Percentiles rank a stretch among this genome's conserved stretches.
Conservation (phyloP, 306 rosid species). For the Casuarina glauca region DNA sequence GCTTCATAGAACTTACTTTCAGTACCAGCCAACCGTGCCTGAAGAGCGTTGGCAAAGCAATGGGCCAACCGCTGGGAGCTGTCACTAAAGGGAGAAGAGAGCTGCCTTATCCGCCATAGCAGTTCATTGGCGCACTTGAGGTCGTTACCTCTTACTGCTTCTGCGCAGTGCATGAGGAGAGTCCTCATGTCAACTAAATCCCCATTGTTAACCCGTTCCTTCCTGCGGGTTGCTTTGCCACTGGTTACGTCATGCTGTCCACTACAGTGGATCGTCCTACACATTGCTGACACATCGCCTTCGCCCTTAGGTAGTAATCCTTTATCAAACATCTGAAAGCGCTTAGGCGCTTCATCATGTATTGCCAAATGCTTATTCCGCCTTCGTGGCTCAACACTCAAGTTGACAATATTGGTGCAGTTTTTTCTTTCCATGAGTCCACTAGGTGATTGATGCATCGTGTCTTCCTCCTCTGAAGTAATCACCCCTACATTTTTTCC, state of each 20-base stretch:
- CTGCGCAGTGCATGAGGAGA: slow-evolving; percentile 71
- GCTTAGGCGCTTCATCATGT: no score
- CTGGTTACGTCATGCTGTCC: no score
- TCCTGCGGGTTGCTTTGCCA: neutral
- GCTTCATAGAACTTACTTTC: slow-evolving; percentile 20
- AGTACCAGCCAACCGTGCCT: slow-evolving; percentile 48
- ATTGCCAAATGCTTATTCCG: no score
- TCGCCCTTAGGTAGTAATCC: slow-evolving; percentile 25
- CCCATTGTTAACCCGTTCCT: slow-evolving; percentile 24
- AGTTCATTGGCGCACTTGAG: slow-evolving; percentile 52
- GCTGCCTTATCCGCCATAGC: slow-evolving; percentile 59
- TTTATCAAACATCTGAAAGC: neutral
- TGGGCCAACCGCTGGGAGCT: slow-evolving; percentile 66
- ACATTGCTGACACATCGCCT: neutral
- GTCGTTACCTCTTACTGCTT: slow-evolving; percentile 60
- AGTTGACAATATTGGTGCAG: no score
- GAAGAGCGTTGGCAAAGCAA: slow-evolving; percentile 66
- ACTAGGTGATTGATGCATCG: no score
- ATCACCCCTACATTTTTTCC: no score
- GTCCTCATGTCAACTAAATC: slow-evolving; percentile 56
- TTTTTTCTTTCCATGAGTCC: no score
- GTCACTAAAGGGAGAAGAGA: slow-evolving; percentile 62
- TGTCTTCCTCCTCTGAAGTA: neutral
- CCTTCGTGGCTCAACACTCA: no score
- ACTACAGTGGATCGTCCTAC: slow-evolving; percentile 6